Conservation (phyloP, 192 early-diverging fungal species). For the Gigaspora rosea region DNA sequence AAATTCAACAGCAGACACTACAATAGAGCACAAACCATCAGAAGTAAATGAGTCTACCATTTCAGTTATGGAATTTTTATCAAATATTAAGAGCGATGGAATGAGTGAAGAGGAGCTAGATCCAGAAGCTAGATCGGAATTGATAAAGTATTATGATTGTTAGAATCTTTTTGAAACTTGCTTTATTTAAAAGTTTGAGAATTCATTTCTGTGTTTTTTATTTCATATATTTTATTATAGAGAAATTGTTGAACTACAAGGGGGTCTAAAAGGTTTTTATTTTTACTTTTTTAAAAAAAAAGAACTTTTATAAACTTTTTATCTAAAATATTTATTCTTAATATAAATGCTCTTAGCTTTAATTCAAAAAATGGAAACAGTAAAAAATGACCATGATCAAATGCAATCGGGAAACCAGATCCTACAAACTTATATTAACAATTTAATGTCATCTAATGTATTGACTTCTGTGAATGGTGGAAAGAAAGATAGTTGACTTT, state of each 20-base stretch:
- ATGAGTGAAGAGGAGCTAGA: background rate
- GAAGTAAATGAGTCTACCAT: background rate
- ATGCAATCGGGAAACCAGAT: slow-evolving; percentile 33
- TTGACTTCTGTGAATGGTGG: slow-evolving; percentile 16
- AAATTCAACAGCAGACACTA: too few species aligned
- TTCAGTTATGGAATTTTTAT: background rate
- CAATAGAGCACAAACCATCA: too few species aligned
- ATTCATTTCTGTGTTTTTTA: background rate
- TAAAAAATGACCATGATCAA: slow-evolving; percentile 32
- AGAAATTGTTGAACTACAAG: slow-evolving; percentile 29
- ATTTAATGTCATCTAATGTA: slow-evolving; percentile 32
- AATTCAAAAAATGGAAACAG: slow-evolving; percentile 19
- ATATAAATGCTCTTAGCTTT: background rate
- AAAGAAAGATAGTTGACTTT: background rate
- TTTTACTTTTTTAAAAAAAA: background rate
- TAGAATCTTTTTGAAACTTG: background rate
- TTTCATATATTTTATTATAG: slow-evolving; percentile 1
- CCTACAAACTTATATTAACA: slow-evolving; percentile 33
- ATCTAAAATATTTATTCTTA: background rate
- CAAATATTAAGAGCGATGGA: background rate
- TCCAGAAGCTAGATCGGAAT: slow-evolving; percentile 10
- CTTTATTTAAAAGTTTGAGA: background rate
- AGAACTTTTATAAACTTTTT: background rate
- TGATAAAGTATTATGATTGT: slow-evolving; percentile 9
- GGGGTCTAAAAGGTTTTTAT: slow-evolving; percentile 28